A percentile compares a stretch with the other conserved stretches of the same genome.
phyloP scores from a whole-genome alignment of 768 basidiomycete species.

The Imleria badia region DNA sequence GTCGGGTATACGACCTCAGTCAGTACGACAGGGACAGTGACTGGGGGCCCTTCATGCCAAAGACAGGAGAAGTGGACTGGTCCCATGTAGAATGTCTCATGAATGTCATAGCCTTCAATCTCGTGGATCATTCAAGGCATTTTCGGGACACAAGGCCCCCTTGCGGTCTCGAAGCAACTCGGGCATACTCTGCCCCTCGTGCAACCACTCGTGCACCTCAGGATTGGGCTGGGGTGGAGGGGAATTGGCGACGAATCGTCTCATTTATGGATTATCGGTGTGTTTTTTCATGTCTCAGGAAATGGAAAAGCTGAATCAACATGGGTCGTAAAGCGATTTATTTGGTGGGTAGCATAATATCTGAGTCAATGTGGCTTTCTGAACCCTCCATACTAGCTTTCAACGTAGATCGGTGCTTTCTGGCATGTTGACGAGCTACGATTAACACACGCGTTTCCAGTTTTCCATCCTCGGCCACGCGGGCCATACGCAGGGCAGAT shows the following conservation, averaged over 20 bases:
- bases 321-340: conserved; percentile 19
- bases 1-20: conserved; percentile 62
- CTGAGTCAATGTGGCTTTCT: not conserved
- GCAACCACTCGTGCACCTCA: conserved; percentile 27
- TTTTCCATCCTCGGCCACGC: conserved; percentile 23
- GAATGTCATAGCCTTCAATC: conserved; percentile 52
- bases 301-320: conserved; percentile 33
- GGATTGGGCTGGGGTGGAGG: conserved; percentile 79
- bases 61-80: conserved; percentile 54
- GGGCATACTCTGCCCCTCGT: conserved; percentile 55
- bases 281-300: conserved; percentile 4
- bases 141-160: conserved; percentile 45
- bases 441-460: conserved; percentile 8
- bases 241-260: conserved; percentile 71
- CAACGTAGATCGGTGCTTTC: conserved; percentile 39
- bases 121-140: conserved; percentile 43
- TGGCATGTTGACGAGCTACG: not conserved
- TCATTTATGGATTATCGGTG: conserved; percentile 81
- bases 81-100: conserved; percentile 59
- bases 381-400: conserved; percentile 37
- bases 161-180: conserved; percentile 48
- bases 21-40: conserved; percentile 50
- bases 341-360: conserved; percentile 16
- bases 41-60: conserved; percentile 58
- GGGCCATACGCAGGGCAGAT: conserved; percentile 17